A percentile compares a stretch with the other conserved stretches of the same genome.
Evolutionary conservation across 202 grass and related monocot genomes (phyloP).

Genomic region (Hordeum pubiflorum): DNA sequence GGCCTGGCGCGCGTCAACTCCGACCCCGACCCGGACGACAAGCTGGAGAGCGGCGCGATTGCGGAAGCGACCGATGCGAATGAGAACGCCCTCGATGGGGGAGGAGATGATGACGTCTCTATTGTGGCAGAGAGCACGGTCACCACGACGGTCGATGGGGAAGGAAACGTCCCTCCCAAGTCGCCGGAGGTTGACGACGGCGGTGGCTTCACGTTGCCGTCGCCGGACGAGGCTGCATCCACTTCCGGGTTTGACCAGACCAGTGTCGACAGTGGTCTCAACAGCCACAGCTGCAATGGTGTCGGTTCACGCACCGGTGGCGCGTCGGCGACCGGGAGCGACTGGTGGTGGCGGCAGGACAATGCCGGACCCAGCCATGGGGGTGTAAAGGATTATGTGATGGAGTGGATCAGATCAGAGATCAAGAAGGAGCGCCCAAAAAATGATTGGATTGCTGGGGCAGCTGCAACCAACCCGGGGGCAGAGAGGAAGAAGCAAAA

Average conservation of each 20-base stretch:
- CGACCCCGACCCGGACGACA: slow-evolving; percentile 20
- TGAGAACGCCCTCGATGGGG: not conserved
- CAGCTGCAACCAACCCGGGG: slow-evolving; percentile 1
- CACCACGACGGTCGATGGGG: slow-evolving; percentile 36
- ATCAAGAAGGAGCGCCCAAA: slow-evolving; percentile 83
- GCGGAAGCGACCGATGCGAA: not conserved
- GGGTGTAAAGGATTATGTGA: slow-evolving; percentile 65
- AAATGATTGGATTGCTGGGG: slow-evolving; percentile 49
- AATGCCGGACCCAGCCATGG: slow-evolving; percentile 16
- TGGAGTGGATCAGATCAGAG: slow-evolving; percentile 89
- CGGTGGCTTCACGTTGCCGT: slow-evolving; percentile 26
- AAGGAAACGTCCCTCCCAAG: slow-evolving; percentile 10
- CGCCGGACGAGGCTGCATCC: slow-evolving; percentile 31
- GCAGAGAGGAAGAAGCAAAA: slow-evolving; percentile 34
- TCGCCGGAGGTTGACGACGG: slow-evolving; percentile 41
- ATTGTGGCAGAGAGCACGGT: slow-evolving; percentile 54
- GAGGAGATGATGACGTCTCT: slow-evolving; percentile 39
- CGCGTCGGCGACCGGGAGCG: slow-evolving; percentile 20
- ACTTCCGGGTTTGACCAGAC: slow-evolving; percentile 32
- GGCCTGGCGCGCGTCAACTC: slow-evolving; percentile 56
- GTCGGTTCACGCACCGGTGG: slow-evolving; percentile 4
- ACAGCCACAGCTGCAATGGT: slow-evolving; percentile 37
- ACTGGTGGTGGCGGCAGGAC: slow-evolving; percentile 49
- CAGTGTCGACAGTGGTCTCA: slow-evolving; percentile 38
- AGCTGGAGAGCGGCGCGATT: slow-evolving; percentile 32